Percentiles rank a stretch among this genome's conserved stretches.
These are phyloP conservation scores for Nitzschia inconspicua DNA, from an alignment of 108 stramenopile genomes.

Conservation along the genomic window DNA sequence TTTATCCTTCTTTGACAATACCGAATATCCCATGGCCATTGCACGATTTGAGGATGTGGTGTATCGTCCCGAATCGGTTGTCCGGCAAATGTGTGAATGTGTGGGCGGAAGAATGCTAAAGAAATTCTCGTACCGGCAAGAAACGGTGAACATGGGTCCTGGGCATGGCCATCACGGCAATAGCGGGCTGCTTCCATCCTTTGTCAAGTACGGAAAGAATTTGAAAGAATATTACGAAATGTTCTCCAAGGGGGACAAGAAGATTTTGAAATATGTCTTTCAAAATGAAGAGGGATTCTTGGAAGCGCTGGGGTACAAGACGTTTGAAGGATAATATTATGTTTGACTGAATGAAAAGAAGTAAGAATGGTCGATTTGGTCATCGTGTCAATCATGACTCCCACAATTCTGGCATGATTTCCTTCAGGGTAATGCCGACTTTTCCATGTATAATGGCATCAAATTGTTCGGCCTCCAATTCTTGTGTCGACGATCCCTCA, in stretches of 20 bases:
- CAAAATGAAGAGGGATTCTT: not conserved
- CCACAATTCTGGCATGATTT: conserved; percentile 15
- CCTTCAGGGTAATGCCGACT: conserved; percentile 13
- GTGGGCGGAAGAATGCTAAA: conserved; percentile 36
- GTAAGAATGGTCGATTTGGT: no score
- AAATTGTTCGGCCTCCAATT: conserved; percentile 14
- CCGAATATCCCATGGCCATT: conserved; percentile 46
- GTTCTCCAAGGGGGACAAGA: not conserved
- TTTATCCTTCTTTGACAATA: conserved; percentile 37
- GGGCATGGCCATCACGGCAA: conserved; percentile 49
- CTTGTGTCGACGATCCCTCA: conserved; percentile 14
- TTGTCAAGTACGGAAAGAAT: conserved; percentile 59
- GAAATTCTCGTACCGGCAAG: conserved; percentile 17
- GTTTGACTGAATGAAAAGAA: no score
- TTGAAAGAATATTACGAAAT: not conserved
- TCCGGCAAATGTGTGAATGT: conserved; percentile 52
- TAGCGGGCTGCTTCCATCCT: conserved; percentile 45
- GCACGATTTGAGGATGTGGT: conserved; percentile 71
- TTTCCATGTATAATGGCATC: conserved; percentile 28
- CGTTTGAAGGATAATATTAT: no score
- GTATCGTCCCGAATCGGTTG: conserved; percentile 50
- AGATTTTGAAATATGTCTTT: not conserved
- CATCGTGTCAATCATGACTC: not conserved
- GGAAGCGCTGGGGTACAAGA: no score
- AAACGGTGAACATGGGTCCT: conserved; percentile 44